These are phyloP conservation scores for Graphiopsis chlorocephala DNA, from an alignment of 2,329 filamentous ascomycete species.

Conservation along the genomic window DNA sequence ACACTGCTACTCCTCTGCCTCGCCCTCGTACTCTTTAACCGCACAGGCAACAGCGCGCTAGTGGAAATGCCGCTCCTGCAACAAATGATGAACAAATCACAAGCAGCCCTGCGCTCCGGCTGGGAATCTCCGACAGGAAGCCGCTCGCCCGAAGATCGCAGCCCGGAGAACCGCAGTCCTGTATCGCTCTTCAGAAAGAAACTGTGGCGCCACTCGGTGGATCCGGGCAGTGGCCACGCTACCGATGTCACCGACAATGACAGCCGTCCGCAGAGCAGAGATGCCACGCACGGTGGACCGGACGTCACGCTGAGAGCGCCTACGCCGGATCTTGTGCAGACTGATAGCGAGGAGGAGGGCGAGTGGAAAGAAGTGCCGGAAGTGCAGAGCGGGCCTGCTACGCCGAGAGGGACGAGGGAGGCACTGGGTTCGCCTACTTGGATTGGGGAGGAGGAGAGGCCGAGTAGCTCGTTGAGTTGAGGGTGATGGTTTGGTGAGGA, in stretches of 20 bases:
- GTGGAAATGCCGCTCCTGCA: constrained; percentile 46
- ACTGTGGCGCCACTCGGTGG: constrained; percentile 17
- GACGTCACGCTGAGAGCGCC: constrained; percentile 35
- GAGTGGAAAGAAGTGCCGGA: constrained; percentile 15
- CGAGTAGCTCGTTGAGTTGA: constrained; percentile 4
- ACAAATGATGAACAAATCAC: constrained; percentile 40
- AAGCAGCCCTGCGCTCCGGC: constrained; percentile 31
- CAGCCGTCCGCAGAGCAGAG: constrained; percentile 26
- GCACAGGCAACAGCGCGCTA: constrained; percentile 31
- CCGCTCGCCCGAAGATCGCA: constrained; percentile 26
- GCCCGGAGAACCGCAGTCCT: constrained; percentile 25
- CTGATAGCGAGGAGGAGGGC: constrained; percentile 22
- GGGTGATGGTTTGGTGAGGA: neutral
- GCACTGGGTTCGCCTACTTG: neutral
- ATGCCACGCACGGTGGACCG: constrained; percentile 16
- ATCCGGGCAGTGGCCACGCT: neutral
- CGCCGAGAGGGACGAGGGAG: constrained; percentile 42
- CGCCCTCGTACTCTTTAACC: constrained; percentile 75
- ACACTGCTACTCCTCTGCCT: constrained; percentile 83
- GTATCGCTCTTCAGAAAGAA: constrained; percentile 33
- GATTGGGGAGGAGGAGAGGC: neutral
- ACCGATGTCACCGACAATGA: constrained; percentile 28
- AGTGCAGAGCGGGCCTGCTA: constrained; percentile 45
- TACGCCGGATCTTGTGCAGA: constrained; percentile 24
- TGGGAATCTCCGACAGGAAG: constrained; percentile 38